Evolutionary conservation across 106 monocot genomes (phyloP).

Genomic region (Acorus gramineus): DNA sequence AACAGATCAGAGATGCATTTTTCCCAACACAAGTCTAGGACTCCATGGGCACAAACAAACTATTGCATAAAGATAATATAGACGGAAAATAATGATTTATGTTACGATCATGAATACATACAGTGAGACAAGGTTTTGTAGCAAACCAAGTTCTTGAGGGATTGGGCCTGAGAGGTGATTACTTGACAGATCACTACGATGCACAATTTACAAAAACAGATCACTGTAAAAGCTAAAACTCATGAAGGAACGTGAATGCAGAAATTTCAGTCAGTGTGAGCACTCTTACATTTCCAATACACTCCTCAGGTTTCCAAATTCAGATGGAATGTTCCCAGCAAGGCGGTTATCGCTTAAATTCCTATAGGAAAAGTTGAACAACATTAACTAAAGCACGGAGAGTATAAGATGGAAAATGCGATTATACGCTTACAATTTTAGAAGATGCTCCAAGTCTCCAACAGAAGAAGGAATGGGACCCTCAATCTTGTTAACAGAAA

Average conservation of each 20-base stretch:
- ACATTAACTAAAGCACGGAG: not conserved
- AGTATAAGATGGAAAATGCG: not conserved
- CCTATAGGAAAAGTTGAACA: conserved; percentile 13
- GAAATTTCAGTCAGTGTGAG: too few species aligned
- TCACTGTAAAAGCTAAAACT: too few species aligned
- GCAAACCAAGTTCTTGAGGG: conserved; percentile 77
- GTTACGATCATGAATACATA: conserved; percentile 17
- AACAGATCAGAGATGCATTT: too few species aligned
- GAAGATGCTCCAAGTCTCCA: conserved; percentile 96
- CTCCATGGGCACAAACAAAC: too few species aligned
- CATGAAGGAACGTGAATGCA: too few species aligned
- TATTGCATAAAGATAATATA: too few species aligned
- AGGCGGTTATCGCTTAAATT: conserved; percentile 77
- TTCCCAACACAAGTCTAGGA: too few species aligned
- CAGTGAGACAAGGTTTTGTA: conserved; percentile 74
- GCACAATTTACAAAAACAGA: not conserved
- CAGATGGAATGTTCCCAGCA: conserved; percentile 49
- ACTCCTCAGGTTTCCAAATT: conserved; percentile 94
- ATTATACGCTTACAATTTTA: conserved; percentile 48
- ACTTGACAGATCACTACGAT: conserved; percentile 60
- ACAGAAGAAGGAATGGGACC: conserved; percentile 74
- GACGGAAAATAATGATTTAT: too few species aligned
- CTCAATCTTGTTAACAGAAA: conserved; percentile 13
- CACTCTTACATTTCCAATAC: conserved; percentile 72
- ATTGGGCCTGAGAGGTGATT: conserved; percentile 73